Evolutionary conservation across 495 filamentous ascomycete genomes (phyloP), one percentile per base, ranked within the genome.

Genomic region (Penicillium roqueforti): DNA sequence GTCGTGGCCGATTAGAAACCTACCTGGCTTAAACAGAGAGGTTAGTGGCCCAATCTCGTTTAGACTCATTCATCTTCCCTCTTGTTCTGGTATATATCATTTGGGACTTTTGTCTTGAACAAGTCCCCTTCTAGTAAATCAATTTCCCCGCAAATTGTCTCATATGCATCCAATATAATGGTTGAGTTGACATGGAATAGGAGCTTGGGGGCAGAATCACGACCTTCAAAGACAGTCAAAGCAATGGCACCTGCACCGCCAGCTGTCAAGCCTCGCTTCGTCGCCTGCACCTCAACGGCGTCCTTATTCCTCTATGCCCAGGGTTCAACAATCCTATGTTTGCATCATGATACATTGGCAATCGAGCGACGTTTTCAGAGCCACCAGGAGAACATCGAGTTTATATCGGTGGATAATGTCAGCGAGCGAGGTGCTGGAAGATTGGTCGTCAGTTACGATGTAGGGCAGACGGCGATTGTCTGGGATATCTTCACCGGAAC

Each of bases 401-500:
- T 95, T 57, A 80, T 98, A 23, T 85, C 88, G 20, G 89, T 91
- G 46, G 93, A 98, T 68, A 97, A 93, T 72, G 83, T 88, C 49
- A 97, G 91, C 70, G 92, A 96, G 53, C 78, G 85, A 47, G 91
- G 91, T 32, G 83, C 87, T 1, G 92, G 92, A 11, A 76, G 91
- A 57, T 72, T 95, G 55, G 91, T 95, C 8, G 88, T 97, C 44
- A 97, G 91, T 73, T 95, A 96, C 59, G 93, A 98, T 79, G 81
- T 80, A 26, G 88, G 89, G 25, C 87, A 90, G 70, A 96, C 89
- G 4, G 91, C 91, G 1, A 95, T 97, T 62, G 90, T 98, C 19
- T 98, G 93, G 93, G 92, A 97, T 74, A 77, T 96, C 29, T 83
- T 95, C 70, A 96, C 91, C 0, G 93, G 93, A 29, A 87, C 88